Conservation (phyloP, 495 filamentous ascomycete genomes). For the Aspergillus bertholletiae region DNA sequence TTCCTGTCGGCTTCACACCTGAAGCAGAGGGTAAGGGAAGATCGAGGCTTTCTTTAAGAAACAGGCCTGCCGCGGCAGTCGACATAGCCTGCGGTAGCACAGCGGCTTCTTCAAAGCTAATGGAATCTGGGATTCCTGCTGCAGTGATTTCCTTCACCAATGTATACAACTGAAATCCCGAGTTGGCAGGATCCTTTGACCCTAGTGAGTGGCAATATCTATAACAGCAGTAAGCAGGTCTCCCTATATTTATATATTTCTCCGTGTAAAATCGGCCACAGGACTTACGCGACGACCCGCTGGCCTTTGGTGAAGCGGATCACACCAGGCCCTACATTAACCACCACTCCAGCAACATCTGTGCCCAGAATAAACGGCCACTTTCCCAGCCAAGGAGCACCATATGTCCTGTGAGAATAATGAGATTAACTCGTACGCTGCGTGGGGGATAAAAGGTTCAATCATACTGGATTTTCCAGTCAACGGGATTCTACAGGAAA, state of each 20-base stretch:
- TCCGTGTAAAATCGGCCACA: too few species aligned
- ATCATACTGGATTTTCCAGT: constrained; percentile 41
- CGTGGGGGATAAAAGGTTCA: too few species aligned
- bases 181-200: constrained; percentile 18
- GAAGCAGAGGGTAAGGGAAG: constrained; percentile 28
- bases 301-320: background rate
- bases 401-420: too few species aligned
- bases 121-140: constrained; percentile 39
- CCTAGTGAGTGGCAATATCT: constrained; percentile 4
- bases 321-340: constrained; percentile 41
- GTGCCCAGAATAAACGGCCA: constrained; percentile 50
- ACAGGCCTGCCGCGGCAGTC: constrained; percentile 53
- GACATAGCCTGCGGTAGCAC: constrained; percentile 53
- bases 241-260: too few species aligned
- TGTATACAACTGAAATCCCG: constrained; percentile 49
- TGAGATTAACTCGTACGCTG: background rate
- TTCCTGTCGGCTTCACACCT: constrained; percentile 24
- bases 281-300: background rate
- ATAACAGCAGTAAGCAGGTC: too few species aligned
- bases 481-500: constrained; percentile 43
- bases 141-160: constrained; percentile 30
- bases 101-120: constrained; percentile 44
- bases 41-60: constrained; percentile 35
- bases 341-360: constrained; percentile 53
- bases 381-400: too few species aligned